Evolutionary conservation across 192 early-diverging fungal genomes (phyloP), one percentile per base, ranked within the genome.

Genomic region (Radiomyces spectabilis): DNA sequence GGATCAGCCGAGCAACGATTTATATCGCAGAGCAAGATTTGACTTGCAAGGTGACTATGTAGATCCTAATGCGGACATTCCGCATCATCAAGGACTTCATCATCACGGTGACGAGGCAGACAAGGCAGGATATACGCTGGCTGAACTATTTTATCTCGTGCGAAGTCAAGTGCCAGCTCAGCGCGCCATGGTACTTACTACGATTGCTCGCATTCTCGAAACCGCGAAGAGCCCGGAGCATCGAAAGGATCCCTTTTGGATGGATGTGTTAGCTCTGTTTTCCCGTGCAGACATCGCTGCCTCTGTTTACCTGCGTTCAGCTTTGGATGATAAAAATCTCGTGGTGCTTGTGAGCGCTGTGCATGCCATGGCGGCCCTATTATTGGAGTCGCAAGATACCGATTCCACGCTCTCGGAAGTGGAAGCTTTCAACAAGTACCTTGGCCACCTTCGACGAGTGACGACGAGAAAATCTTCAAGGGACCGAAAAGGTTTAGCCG

Each of bases 101-200:
- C 94, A 97, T 65, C 94, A 97, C 54, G 92, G 91, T 5, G 82
- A 85, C 16, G 78, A 88, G 25, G 91, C 94, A 9, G 82, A 82
- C 0, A 73, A 80, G 48, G 82, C 94, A 16, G 94, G 94, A 24
- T 97, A 95, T 66, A 89, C 90, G 0, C 59, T 93, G 0, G 73
- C 83, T 0, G 93, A 95, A 66, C 61, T 95, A 12, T 65, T 92
- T 25, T 82, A 88, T 62, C 68, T 95, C 33, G 79, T 84, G 39
- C 82, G 88, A 46, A 93, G 90, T 52, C 82, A 85, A 4, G 82
- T 89, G 2, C 86, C 88, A 3, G 76, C 84, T 33, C 93, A 95
- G 68, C 72, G 89, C 7, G 75, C 82, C 12, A 67, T 91, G 4
- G 74, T 84, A 10, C 63, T 92, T 44, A 76, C 76, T 25, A 74